Base-by-base conservation (phyloP, 108 stramenopile species). In the Asterionellopsis glacialis region DNA sequence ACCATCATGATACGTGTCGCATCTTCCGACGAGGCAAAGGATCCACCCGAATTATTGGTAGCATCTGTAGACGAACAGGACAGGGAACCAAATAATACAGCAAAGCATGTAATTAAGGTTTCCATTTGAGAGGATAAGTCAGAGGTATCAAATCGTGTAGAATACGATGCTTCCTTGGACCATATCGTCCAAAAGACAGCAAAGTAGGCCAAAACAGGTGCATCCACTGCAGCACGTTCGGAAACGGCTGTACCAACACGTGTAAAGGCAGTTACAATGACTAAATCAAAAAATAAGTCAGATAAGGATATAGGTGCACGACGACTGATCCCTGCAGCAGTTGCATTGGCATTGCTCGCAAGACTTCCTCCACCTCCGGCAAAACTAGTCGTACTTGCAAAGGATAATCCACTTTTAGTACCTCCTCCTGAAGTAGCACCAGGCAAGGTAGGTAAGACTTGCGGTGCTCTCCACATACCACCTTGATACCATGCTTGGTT, bases 141-240 rank as follows among this genome's bases (percentile, higher is more conserved):
- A 18, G 84, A 79, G 13, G 86, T 88, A 61, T 91, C 90, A 51
- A 91, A 91, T 19, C 90, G 67, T 9, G 86, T 91, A 16, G 74
- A 74, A 54, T 86, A 91, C 27, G 59, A 51, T 0, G 82, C 81
- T 60, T 91, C 84, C 70, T 91, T 91, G 55, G 72, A 59, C 86
- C 86, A 91, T 19, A 91, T 82, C 44, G 65, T 73, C 83, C 84
- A 91, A 76, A 91, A 91, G 21, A 88, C 70, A n/a, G 84, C 84
- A 76, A 88, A 91, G 59, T 88, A 91, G 12, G 82, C 64, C 10
- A 91, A 15, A 13, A 74, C 61, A 41, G 80, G 70, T 11, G 55
- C 51, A 26, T 75, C 67, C 22, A 91, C 63, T 4, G 39, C 60
- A 0, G 84, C 83, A 41, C 76, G 48, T 21, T 69, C 74, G 28